Evolutionary conservation across 2,329 filamentous ascomycete species (phyloP).

Genomic region (Penicillium olsonii): DNA sequence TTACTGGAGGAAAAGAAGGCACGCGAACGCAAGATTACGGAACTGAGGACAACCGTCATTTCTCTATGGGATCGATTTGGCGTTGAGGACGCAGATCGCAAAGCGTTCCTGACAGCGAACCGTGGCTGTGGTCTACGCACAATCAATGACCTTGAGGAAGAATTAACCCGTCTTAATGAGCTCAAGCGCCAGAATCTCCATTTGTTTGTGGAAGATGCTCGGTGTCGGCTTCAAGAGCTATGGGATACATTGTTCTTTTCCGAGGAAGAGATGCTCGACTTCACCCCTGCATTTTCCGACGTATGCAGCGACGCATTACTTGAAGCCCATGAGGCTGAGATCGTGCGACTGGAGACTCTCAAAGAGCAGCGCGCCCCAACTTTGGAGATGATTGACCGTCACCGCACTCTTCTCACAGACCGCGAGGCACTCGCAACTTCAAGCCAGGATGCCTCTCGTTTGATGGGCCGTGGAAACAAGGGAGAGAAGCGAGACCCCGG

Average conservation of each 20-base stretch:
- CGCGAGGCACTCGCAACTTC: conserved; percentile 85
- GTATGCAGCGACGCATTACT: conserved; percentile 95
- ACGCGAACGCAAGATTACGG: conserved; percentile 75
- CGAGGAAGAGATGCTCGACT: conserved; percentile 98
- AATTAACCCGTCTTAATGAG: conserved; percentile 81
- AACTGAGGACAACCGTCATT: conserved; percentile 77
- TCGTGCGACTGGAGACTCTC: conserved; percentile 75
- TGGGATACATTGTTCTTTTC: conserved; percentile 95
- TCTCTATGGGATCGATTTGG: conserved; percentile 85
- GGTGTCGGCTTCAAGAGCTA: conserved; percentile 85
- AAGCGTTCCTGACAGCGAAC: conserved; percentile 81
- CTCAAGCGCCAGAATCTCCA: conserved; percentile 94
- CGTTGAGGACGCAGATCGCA: conserved; percentile 78
- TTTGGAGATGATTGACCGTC: conserved; percentile 77
- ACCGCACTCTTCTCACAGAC: conserved; percentile 79
- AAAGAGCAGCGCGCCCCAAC: conserved; percentile 85
- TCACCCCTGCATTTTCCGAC: conserved; percentile 94
- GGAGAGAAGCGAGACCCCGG: conserved; percentile 93
- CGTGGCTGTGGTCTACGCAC: conserved; percentile 86
- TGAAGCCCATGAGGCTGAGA: conserved; percentile 91
- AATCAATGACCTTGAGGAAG: conserved; percentile 95
- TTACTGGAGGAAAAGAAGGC: conserved; percentile 84
- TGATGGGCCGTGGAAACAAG: conserved; percentile 89
- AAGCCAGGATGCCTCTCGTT: conserved; percentile 88
- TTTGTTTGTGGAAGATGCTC: conserved; percentile 91